Percentiles rank a stretch among this genome's conserved stretches.
Evolutionary conservation across 2,329 filamentous ascomycete species (phyloP).

Genomic region (Nectriaceae sp.): DNA sequence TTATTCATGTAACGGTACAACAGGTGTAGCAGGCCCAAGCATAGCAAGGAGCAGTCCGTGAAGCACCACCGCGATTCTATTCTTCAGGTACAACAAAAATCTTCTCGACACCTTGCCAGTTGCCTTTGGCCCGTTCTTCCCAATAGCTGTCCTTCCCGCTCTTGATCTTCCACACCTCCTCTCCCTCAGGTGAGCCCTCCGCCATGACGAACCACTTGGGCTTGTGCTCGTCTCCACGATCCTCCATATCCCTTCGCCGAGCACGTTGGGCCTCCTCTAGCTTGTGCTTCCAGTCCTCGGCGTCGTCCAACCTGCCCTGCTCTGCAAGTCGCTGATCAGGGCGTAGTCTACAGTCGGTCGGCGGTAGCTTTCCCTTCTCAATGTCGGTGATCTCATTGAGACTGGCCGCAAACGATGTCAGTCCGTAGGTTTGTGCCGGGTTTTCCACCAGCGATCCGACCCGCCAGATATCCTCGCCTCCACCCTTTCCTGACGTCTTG

Average conservation of each 20-base stretch:
- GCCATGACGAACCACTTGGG: conserved; percentile 85
- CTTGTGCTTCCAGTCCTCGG: conserved; percentile 78
- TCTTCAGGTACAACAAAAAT: conserved; percentile 44
- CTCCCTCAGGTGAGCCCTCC: conserved; percentile 56
- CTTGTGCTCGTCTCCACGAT: conserved; percentile 68
- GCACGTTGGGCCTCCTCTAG: conserved; percentile 85
- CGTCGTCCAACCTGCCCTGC: conserved; percentile 76
- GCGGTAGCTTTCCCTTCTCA: conserved; percentile 73
- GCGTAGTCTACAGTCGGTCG: conserved; percentile 80
- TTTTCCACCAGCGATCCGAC: conserved; percentile 78
- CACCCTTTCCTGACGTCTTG: conserved; percentile 61
- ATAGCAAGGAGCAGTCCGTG: no score
- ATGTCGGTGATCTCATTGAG: conserved; percentile 87
- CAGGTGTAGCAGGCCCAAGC: no score
- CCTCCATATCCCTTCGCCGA: conserved; percentile 75
- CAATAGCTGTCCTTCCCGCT: conserved; percentile 87
- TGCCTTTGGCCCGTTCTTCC: conserved; percentile 74
- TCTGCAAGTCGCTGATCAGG: conserved; percentile 89
- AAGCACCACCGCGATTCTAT: no score
- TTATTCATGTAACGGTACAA: no score
- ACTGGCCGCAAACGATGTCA: conserved; percentile 81
- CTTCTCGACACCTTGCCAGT: conserved; percentile 61
- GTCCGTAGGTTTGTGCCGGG: conserved; percentile 78
- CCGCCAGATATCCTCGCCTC: conserved; percentile 74
- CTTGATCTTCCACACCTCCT: conserved; percentile 76